These are phyloP conservation scores for Parmelia sp. DNA, from an alignment of 495 filamentous ascomycete genomes.

Conservation along the genomic window DNA sequence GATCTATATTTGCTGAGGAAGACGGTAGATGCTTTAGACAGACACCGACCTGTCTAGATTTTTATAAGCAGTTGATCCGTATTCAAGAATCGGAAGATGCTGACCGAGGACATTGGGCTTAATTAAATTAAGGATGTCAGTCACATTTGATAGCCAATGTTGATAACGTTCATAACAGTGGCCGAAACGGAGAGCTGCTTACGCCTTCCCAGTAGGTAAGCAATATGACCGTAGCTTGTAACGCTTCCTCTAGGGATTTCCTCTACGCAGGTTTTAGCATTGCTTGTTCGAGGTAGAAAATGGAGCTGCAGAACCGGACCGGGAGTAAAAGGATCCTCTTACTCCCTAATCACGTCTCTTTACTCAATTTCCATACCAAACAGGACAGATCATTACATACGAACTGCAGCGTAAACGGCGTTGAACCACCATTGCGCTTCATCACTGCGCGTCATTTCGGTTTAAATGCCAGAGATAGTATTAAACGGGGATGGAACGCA, in stretches of 20 bases:
- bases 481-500: too few relatives aligned
- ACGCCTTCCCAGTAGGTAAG: conserved; percentile 72
- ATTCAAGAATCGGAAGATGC: background rate
- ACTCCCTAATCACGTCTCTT: conserved; percentile 26
- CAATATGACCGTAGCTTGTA: conserved; percentile 87
- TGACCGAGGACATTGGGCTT: conserved; percentile 39
- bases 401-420: conserved; percentile 76
- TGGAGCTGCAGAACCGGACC: background rate
- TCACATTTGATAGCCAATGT: background rate
- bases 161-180: background rate
- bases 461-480: too few relatives aligned
- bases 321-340: background rate
- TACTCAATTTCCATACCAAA: background rate
- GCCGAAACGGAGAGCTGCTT: conserved; percentile 29
- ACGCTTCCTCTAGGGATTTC: conserved; percentile 78
- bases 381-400: background rate
- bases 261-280: conserved; percentile 11
- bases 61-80: conserved; percentile 6
- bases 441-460: conserved; percentile 63
- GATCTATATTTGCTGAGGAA: conserved; percentile 30
- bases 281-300: background rate
- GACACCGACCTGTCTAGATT: conserved; percentile 69
- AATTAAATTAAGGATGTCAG: conserved; percentile 7
- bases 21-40: conserved; percentile 77
- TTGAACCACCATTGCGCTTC: conserved; percentile 80